phyloP scores from a whole-genome alignment of 805 yeast species.

The Suhomyces sp. region DNA sequence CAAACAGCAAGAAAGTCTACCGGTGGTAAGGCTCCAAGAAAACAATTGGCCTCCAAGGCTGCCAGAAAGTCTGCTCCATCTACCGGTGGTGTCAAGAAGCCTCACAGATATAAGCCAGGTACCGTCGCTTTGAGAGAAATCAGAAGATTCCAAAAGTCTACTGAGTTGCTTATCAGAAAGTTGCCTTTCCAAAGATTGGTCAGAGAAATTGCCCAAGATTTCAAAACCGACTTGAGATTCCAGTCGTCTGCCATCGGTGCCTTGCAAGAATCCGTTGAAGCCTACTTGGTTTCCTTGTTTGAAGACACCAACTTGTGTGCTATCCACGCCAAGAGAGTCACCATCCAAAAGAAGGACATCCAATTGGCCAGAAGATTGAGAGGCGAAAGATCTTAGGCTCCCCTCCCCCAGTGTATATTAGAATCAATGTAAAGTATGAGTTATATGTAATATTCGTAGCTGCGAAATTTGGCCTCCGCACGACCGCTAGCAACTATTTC shows the following conservation, averaged over 20 bases:
- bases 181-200: constrained; percentile 97
- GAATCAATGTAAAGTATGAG: constrained; percentile 3
- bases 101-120: constrained; percentile 97
- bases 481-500: not conserved
- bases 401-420: constrained; percentile 12
- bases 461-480: not conserved
- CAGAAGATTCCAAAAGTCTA: constrained; percentile 95
- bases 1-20: constrained; percentile 94
- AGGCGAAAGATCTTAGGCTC: constrained; percentile 43
- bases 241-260: constrained; percentile 57
- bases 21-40: constrained; percentile 96
- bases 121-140: constrained; percentile 95
- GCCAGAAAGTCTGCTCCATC: constrained; percentile 93
- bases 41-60: constrained; percentile 87
- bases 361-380: constrained; percentile 50
- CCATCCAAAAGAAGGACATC: constrained; percentile 48
- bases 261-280: constrained; percentile 47
- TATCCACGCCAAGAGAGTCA: constrained; percentile 48
- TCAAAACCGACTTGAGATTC: constrained; percentile 91
- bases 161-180: constrained; percentile 92
- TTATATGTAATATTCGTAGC: not conserved
- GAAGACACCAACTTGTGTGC: constrained; percentile 50
- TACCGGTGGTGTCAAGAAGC: constrained; percentile 90
- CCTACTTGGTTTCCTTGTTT: constrained; percentile 45
- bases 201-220: constrained; percentile 92